Conservation (phyloP, 352 stramenopile species). For the Phytopythium ostracodes region DNA sequence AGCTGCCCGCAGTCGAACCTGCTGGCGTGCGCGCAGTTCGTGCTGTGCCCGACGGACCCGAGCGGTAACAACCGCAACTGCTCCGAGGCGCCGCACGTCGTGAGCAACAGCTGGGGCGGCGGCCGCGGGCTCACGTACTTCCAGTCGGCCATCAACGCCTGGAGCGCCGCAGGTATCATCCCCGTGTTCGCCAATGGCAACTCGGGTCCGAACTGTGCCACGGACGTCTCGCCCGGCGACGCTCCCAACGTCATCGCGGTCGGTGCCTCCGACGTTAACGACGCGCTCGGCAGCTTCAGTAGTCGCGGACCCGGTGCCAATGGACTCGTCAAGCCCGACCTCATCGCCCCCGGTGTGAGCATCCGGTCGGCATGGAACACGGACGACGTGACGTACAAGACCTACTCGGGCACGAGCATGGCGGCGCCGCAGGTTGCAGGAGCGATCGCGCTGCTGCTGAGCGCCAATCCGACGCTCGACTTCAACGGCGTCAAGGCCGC, state of each 20-base stretch:
- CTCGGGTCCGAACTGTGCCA: slow-evolving; percentile 25
- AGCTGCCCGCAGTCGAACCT: slow-evolving; percentile 18
- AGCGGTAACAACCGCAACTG: slow-evolving; percentile 44
- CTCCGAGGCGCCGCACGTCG: slow-evolving; percentile 40
- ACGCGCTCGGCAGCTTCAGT: slow-evolving; percentile 34
- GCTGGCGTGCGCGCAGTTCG: slow-evolving; percentile 30
- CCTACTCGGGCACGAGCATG: slow-evolving; percentile 59
- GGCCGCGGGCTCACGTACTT: slow-evolving; percentile 31
- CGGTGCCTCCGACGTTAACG: slow-evolving; percentile 28
- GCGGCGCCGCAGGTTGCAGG: slow-evolving; percentile 41
- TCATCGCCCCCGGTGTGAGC: slow-evolving; percentile 29
- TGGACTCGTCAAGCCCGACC: slow-evolving; percentile 39
- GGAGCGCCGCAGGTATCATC: slow-evolving; percentile 41
- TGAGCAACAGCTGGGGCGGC: slow-evolving; percentile 57
- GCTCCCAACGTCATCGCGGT: slow-evolving; percentile 29
- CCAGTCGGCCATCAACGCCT: slow-evolving; percentile 33
- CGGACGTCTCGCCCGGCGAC: slow-evolving; percentile 33
- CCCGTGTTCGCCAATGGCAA: slow-evolving; percentile 53
- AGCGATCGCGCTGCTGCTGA: slow-evolving; percentile 44
- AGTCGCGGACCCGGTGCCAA: slow-evolving; percentile 29
- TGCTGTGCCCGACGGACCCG: slow-evolving; percentile 52
- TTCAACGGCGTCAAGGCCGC: slow-evolving; percentile 26
- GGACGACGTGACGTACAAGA: slow-evolving; percentile 26
- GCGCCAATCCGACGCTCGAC: slow-evolving; percentile 23
- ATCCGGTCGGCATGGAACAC: slow-evolving; percentile 36